Percentiles rank a stretch among this genome's conserved stretches.
Conservation (phyloP, 164 flowering plant species). For the Pachysandra terminalis region DNA sequence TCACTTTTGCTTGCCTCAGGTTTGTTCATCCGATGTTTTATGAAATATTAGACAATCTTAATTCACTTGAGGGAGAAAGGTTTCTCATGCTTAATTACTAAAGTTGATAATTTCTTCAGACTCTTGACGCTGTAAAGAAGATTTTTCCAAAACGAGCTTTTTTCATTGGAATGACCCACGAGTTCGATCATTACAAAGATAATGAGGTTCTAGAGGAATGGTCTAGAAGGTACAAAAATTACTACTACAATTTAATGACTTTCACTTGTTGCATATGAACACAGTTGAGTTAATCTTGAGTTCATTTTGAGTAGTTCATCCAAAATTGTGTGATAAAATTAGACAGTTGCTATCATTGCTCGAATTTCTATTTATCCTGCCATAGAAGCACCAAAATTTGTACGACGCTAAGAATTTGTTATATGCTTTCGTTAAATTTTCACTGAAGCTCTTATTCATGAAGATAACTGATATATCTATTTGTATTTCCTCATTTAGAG, state of each 20-base stretch:
- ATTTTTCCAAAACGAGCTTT: slow-evolving; percentile 80
- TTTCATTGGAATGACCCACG: slow-evolving; percentile 91
- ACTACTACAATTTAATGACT: not conserved
- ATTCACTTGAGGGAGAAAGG: not conserved
- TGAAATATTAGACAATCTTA: not conserved
- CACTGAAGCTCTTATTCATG: not conserved
- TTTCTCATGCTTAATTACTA: not conserved
- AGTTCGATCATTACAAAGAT: slow-evolving; percentile 86
- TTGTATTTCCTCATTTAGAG: slow-evolving; percentile 40
- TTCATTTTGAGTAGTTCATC: not conserved
- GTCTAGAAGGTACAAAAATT: slow-evolving; percentile 68
- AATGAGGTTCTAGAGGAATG: slow-evolving; percentile 74
- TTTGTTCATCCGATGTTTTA: slow-evolving; percentile 20
- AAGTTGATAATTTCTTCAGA: slow-evolving; percentile 32
- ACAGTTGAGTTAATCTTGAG: not conserved
- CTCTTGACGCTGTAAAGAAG: slow-evolving; percentile 88
- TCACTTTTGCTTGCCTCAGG: slow-evolving; percentile 97
- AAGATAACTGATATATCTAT: slow-evolving; percentile 2
- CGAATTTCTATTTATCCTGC: too few relatives aligned
- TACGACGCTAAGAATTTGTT: too few relatives aligned
- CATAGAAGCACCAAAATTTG: not conserved
- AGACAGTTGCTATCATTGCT: not conserved
- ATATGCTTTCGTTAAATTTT: not conserved
- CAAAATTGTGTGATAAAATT: too few relatives aligned
- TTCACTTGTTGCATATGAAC: too few relatives aligned